Conservation (phyloP, 257 asterid species). For the Solanum chiquidenum region DNA sequence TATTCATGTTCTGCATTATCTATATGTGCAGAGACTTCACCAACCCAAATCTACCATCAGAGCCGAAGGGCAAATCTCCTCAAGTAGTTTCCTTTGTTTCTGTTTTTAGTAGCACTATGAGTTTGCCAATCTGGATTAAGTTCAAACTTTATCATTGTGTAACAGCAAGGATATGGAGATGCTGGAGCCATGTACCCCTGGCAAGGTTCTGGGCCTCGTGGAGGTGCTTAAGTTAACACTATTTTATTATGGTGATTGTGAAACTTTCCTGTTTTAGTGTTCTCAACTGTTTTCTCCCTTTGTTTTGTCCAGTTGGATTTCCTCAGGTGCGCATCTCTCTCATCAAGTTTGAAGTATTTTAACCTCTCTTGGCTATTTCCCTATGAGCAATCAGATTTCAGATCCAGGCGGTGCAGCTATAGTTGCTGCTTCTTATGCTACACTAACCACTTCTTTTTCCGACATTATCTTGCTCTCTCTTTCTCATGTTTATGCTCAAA, state of each 20-base stretch:
- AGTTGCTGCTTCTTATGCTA: neutral
- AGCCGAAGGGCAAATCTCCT: constrained; percentile 81
- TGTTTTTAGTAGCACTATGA: neutral
- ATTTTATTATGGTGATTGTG: neutral
- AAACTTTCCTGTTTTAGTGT: neutral
- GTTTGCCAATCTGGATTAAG: neutral
- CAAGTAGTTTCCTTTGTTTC: constrained; percentile 49
- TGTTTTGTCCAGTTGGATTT: constrained; percentile 58
- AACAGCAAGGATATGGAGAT: constrained; percentile 78
- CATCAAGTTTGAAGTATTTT: neutral
- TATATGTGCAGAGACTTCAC: constrained; percentile 71
- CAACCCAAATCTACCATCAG: constrained; percentile 89
- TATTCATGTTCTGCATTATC: constrained; percentile 14
- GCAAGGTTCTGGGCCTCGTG: constrained; percentile 25
- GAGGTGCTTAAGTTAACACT: constrained; percentile 30
- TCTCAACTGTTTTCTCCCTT: neutral
- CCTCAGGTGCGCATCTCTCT: constrained; percentile 59
- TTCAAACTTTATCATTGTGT: constrained; percentile 7
- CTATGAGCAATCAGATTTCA: neutral
- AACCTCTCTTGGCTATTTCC: neutral
- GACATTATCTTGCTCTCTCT: neutral
- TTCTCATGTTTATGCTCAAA: neutral
- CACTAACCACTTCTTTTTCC: neutral
- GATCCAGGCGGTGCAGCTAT: neutral
- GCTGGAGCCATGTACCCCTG: constrained; percentile 23